Conservation (phyloP, 768 basidiomycete species). For the Lactifluus subvellereus region DNA sequence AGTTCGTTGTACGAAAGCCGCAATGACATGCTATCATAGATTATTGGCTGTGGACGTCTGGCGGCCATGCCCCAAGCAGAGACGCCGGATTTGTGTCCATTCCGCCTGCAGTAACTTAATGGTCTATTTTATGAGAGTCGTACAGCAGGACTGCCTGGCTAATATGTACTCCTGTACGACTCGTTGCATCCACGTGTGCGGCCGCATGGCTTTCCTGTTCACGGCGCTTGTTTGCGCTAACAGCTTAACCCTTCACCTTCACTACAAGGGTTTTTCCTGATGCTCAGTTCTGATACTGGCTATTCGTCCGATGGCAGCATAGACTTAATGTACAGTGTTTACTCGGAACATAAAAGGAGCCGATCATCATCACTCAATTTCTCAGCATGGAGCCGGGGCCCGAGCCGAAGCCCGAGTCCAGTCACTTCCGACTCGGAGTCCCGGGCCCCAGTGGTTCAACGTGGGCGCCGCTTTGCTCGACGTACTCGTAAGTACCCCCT, state of each 20-base stretch:
- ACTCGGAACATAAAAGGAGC: neutral
- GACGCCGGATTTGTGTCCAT: too few relatives aligned
- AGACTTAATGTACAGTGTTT: neutral
- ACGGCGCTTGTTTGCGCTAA: too few relatives aligned
- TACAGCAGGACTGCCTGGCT: too few relatives aligned
- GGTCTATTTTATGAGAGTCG: too few relatives aligned
- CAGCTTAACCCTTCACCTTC: neutral
- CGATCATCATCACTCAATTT: neutral
- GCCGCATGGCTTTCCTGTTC: too few relatives aligned
- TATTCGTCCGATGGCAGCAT: neutral
- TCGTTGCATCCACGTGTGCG: too few relatives aligned
- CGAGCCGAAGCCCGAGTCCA: too few relatives aligned
- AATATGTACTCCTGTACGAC: too few relatives aligned
- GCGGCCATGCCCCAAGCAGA: too few relatives aligned
- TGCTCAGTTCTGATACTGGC: neutral
- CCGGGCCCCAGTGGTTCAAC: too few relatives aligned
- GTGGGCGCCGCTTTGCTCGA: neutral
- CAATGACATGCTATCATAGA: neutral
- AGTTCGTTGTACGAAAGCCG: slow-evolving; percentile 6
- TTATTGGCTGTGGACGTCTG: neutral
- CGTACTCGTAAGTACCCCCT: neutral
- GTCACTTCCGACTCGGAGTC: too few relatives aligned
- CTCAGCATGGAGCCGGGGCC: neutral
- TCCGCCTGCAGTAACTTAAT: too few relatives aligned
- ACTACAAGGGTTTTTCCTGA: neutral